Evolutionary conservation across 176 grass and related monocot genomes (phyloP).

Genomic region (Aegilops longissima): DNA sequence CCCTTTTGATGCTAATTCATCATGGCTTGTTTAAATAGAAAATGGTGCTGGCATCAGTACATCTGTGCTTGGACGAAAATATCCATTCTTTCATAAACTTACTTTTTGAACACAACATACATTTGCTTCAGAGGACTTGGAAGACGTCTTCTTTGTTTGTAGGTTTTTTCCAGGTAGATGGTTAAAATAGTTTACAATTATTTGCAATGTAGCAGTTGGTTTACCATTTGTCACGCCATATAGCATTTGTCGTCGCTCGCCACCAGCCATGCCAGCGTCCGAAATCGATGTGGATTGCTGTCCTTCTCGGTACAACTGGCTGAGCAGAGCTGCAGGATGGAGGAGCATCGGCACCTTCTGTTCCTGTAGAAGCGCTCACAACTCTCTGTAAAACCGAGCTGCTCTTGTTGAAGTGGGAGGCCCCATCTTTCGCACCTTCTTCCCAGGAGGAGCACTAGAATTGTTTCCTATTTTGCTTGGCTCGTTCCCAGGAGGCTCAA

Average conservation of each 20-base stretch:
- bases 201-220: no score
- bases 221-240: no score
- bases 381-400: conserved; percentile 30
- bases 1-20: neutral
- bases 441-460: conserved; percentile 36
- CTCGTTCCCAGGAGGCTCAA: conserved; percentile 12
- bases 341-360: neutral
- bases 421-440: conserved; percentile 46
- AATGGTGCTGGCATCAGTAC: neutral
- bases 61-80: neutral
- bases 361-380: neutral
- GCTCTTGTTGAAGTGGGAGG: conserved; percentile 63
- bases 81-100: neutral
- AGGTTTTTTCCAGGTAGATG: neutral
- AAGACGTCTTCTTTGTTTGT: neutral
- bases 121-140: neutral
- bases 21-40: neutral
- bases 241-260: neutral
- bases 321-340: no score
- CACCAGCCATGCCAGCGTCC: no score
- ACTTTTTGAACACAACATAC: neutral
- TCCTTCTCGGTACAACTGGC: no score
- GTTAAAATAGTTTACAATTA: no score
- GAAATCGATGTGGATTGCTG: no score
- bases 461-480: conserved; percentile 38